Evolutionary conservation across 345 rosid species (phyloP), one percentile per base, ranked within the genome.

Genomic region (Luvunga scandens): DNA sequence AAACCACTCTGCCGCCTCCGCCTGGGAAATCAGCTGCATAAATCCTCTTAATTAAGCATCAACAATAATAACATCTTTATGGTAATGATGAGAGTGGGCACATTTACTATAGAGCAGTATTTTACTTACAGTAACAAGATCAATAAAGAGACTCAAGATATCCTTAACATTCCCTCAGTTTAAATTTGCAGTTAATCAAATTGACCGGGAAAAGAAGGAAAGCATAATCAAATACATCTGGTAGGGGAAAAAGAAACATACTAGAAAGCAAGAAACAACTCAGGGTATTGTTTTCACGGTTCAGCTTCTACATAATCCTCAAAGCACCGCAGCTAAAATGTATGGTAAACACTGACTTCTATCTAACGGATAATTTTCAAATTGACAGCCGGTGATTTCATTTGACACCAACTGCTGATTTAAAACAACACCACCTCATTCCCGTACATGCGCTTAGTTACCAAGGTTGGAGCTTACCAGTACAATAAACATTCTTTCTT

Each of bases 1-100:
- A 77, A 95, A 92, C 94, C 98, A 96, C 81, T 82, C 87, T 60
- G 82, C 75, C 8, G 93, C 82, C 55, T 89, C 90, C 21, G 76
- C 83, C 38, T 83, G 78, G n/a, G 87, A 66, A 53, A 85, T 76
- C 68, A 93, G 76, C 97, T 95, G 88, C 80, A 80, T 31, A 24
- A 34, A 72, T 25, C 57, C 48, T 28, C 55, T 42, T 50, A 18
- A n/a, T 30, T 69, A 16, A 25, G 69, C n/a, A 4, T 63, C 31
- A 25, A 14, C 6, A 0, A 45, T 63, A 42, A 62, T 71, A 19
- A 27, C 19, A 12, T 45, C 60, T 75, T 31, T 21, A 13, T 62
- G 33, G 30, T 19, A 12, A 75, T 13, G n/a, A 22, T 64, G 6
- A 7, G 8, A 19, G 25, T n/a, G 24, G 18, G 28, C 50, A 36